Base-by-base conservation (phyloP, 192 early-diverging fungal species). In the Chytriomyces sp. region DNA sequence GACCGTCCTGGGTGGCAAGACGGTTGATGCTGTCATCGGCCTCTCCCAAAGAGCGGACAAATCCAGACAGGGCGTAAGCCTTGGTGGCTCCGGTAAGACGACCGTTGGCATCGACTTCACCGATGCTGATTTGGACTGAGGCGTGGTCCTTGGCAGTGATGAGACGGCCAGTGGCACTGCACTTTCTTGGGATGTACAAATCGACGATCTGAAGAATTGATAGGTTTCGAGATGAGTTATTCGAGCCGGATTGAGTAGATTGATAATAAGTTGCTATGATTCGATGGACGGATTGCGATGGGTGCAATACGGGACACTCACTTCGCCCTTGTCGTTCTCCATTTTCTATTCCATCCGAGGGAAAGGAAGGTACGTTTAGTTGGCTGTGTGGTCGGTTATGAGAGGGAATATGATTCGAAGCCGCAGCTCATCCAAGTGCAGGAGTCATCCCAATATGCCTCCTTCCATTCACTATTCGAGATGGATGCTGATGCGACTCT, bases 101-200 rank as follows among this genome's bases (percentile, higher is more conserved):
- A 76, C 96, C 96, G 64, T 87, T 88, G 68, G 90, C 94, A 81
- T 98, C 92, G 72, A 98, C 95, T 76, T 95, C 94, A 73, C 86
- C 95, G 81, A 98, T 85, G 93, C 95, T 98, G 91, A 99, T 91
- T 88, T 98, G 97, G 87, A 99, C 93, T 46, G 95, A 91, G 66
- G 96, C 93, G 90, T 99, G 97, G 88, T 99, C 97, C 92, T 98
- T 97, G 88, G 97, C 93, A 79, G 88, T 92, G 85, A 99, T 97
- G 71, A 99, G 91, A 83, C 97, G 95, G 89, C 94, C 94, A 82
- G 96, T 99, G 85, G 95, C 96, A 62, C 96, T 96, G 94, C 96
- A 97, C 91, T 97, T 97, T 85, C 96, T 87, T 72, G 96, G 96
- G 75, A 95, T 91, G 92, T 96, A 97, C 78, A 96, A 91, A 86